Base-by-base conservation (phyloP, 2,329 filamentous ascomycete species). In the Cercospora berteroae region DNA sequence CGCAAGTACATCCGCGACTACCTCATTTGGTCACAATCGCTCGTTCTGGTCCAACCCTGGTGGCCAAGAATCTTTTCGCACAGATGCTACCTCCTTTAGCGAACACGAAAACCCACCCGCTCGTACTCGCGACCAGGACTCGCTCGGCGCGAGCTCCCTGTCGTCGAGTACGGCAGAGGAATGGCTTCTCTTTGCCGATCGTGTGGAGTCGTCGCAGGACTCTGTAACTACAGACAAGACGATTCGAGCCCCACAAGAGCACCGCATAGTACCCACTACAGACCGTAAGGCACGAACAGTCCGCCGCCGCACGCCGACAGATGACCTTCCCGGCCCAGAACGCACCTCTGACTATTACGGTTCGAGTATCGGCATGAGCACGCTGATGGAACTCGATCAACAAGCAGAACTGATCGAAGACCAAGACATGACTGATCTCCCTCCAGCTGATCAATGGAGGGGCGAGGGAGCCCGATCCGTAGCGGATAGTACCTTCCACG, bases 41-140 rank as follows among this genome's bases (percentile, higher is more conserved):
- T 65, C 65, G 5, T 68, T 69, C 29, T 64, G 59, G 58, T 68
- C 69, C 10, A 56, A 42, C 42, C 60, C 48, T 16, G 65, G 25
- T n/a, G 68, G 67, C 8, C 60, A 60, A 16, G 50, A 50, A 6
- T 65, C 63, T 7, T 48, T 25, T 3, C 55, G 67, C 1, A 73
- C 71, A 20, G 67, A 64, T 20, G 61, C 60, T 2, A 71, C 70
- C 0, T 71, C 70, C 2, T 70, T 71, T 16, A 67, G 64, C 20
- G 63, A 66, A 8, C 63, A 66, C 25, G 25, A 10, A 23, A 33
- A 27, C 42, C 59, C 69, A 12, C 20, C 62, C 6, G 5, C 29
- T 12, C 31, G 33, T 6, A 56, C 5, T 16, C 42, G 55, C 16
- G 58, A 60, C 2, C 25, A 50, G n/a, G 33, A 60, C 5, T 60